phyloP scores from a whole-genome alignment of 176 grass and related monocot species.

The Oryza rufipogon region DNA sequence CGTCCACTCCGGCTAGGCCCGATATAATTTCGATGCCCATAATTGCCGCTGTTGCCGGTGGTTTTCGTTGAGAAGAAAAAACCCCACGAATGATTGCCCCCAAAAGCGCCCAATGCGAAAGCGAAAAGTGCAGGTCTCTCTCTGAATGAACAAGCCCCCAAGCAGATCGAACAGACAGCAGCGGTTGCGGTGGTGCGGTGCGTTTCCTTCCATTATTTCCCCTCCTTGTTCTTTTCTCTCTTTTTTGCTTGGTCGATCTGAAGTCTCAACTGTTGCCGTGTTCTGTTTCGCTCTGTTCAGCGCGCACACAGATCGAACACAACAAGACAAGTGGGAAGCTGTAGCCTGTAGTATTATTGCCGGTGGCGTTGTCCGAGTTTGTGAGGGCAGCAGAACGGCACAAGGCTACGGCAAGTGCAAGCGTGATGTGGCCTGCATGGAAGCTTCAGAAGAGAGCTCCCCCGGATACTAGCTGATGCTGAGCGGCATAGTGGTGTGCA shows the following conservation, averaged over 20 bases:
- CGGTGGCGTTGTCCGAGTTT: neutral
- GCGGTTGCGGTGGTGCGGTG: neutral
- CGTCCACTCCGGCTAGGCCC: slow-evolving; percentile 8
- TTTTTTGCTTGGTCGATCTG: neutral
- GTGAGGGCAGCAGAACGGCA: neutral
- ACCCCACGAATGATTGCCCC: neutral
- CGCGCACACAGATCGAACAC: neutral
- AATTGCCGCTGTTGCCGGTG: slow-evolving; percentile 18
- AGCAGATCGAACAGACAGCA: slow-evolving; percentile 9
- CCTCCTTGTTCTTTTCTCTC: neutral
- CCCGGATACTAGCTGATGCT: slow-evolving; percentile 36
- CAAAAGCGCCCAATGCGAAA: neutral
- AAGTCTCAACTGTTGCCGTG: slow-evolving; percentile 29
- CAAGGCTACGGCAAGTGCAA: neutral
- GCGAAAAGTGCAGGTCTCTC: neutral
- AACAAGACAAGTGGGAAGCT: neutral
- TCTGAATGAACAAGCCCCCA: neutral
- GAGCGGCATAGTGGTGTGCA: neutral
- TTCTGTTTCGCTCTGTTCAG: neutral
- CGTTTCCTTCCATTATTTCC: neutral
- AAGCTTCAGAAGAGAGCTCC: slow-evolving; percentile 53
- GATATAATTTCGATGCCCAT: neutral
- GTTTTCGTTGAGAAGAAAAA: neutral
- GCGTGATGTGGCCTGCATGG: slow-evolving; percentile 27
- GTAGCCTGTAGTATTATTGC: slow-evolving; percentile 34